A percentile compares a stretch with the other conserved stretches of the same genome.
phyloP scores from a whole-genome alignment of 2,329 filamentous ascomycete species.

The Tympanopsis confertula region DNA sequence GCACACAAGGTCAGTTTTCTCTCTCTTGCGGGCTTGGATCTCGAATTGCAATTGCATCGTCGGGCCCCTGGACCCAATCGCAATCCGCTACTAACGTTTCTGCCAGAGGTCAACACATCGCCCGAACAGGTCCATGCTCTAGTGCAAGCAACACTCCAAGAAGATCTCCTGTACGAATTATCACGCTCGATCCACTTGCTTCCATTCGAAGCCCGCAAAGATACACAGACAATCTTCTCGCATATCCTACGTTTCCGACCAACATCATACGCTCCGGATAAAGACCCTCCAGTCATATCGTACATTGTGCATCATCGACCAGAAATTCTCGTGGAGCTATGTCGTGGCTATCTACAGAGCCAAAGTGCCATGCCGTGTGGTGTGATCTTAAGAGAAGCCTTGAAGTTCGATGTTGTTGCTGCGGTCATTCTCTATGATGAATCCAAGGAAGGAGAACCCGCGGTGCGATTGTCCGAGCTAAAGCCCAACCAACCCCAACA shows the following conservation, averaged over 20 bases:
- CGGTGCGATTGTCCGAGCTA: not conserved
- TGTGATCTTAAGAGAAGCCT: slow-evolving; percentile 13
- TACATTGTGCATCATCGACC: slow-evolving; percentile 10
- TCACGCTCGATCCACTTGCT: slow-evolving; percentile 48
- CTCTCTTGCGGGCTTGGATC: no score
- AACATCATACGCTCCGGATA: slow-evolving; percentile 43
- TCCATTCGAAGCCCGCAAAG: slow-evolving; percentile 51
- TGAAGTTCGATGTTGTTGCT: slow-evolving; percentile 56
- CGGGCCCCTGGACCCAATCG: no score
- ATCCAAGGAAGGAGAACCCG: slow-evolving; percentile 3
- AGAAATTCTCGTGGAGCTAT: slow-evolving; percentile 11
- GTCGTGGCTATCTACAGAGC: slow-evolving; percentile 9
- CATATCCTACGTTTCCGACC: slow-evolving; percentile 34
- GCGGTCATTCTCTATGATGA: slow-evolving; percentile 57
- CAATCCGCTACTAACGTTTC: slow-evolving; percentile 1
- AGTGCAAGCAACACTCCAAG: slow-evolving; percentile 44
- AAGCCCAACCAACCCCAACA: not conserved
- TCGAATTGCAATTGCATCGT: slow-evolving; percentile 2
- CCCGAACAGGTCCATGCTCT: slow-evolving; percentile 50
- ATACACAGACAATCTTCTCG: slow-evolving; percentile 51
- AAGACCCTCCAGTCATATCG: slow-evolving; percentile 25
- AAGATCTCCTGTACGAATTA: slow-evolving; percentile 50
- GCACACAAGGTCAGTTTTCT: slow-evolving; percentile 41
- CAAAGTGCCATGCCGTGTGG: slow-evolving; percentile 2
- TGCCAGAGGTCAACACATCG: slow-evolving; percentile 44